phyloP scores from a whole-genome alignment of 2,329 filamentous ascomycete genomes.

The Diplodia corticola region DNA sequence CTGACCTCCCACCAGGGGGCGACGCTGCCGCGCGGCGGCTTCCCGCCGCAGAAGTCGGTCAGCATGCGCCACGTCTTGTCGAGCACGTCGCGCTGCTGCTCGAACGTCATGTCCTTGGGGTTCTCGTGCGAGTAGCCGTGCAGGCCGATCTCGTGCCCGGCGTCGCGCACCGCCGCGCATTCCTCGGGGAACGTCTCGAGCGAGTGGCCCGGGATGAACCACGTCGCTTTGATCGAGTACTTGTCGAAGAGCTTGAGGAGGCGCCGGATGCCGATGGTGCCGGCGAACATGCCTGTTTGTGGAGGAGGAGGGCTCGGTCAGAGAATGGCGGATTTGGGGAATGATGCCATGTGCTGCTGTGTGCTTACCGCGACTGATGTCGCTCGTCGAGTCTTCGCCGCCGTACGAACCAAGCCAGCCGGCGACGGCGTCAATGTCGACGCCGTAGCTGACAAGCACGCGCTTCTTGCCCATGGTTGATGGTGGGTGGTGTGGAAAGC shows the following conservation, averaged over 20 bases:
- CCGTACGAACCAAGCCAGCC: conserved; percentile 76
- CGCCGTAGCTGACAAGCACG: conserved; percentile 62
- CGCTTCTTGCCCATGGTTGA: conserved; percentile 51
- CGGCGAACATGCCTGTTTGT: conserved; percentile 64
- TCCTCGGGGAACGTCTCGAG: conserved; percentile 68
- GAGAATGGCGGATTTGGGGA: background rate
- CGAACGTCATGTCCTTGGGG: conserved; percentile 67
- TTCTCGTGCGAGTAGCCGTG: conserved; percentile 76
- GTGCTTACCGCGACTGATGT: conserved; percentile 65
- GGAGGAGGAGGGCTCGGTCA: background rate
- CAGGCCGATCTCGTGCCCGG: conserved; percentile 66
- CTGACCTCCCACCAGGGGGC: conserved; percentile 77
- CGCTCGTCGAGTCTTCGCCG: conserved; percentile 69
- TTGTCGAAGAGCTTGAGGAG: conserved; percentile 71
- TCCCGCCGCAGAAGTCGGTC: conserved; percentile 66
- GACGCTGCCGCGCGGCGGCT: conserved; percentile 70
- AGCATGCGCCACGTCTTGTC: conserved; percentile 72
- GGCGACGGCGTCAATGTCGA: conserved; percentile 72
- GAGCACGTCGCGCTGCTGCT: conserved; percentile 74
- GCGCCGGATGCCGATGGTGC: conserved; percentile 64
- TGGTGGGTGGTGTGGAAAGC: background rate
- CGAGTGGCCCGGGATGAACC: conserved; percentile 64
- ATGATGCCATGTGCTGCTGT: background rate
- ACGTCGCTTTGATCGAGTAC: conserved; percentile 69
- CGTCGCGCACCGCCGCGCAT: conserved; percentile 60